These are phyloP conservation scores for Circinella umbellata DNA, from an alignment of 371 early-diverging fungal genomes.

Conservation along the genomic window DNA sequence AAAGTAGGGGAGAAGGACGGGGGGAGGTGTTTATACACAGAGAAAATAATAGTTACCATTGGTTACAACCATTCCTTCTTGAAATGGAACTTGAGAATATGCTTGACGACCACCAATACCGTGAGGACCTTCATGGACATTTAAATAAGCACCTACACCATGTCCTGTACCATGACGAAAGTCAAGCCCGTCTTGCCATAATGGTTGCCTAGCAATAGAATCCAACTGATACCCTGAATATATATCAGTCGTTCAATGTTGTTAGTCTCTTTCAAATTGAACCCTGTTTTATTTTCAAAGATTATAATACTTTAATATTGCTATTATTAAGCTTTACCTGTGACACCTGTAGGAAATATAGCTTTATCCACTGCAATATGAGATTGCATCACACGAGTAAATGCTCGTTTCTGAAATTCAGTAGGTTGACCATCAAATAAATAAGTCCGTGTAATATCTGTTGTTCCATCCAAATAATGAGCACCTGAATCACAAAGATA, in stretches of 20 bases:
- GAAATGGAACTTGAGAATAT: constrained; percentile 75
- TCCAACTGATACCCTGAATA: constrained; percentile 81
- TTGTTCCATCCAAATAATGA: constrained; percentile 98
- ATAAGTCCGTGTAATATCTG: constrained; percentile 98
- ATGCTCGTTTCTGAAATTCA: constrained; percentile 87
- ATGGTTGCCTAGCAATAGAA: constrained; percentile 82
- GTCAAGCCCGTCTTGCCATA: constrained; percentile 96
- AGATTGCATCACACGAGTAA: constrained; percentile 98
- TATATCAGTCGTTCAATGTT: constrained; percentile 33
- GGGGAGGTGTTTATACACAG: too few relatives aligned
- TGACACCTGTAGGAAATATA: constrained; percentile 89
- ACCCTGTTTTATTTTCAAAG: too few relatives aligned
- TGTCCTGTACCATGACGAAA: constrained; percentile 99
- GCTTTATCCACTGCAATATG: constrained; percentile 92
- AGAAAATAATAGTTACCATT: constrained; percentile 53
- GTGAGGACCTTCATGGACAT: constrained; percentile 99
- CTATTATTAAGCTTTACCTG: constrained; percentile 19
- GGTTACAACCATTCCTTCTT: constrained; percentile 90
- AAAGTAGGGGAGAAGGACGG: not conserved
- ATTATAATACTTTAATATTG: too few relatives aligned
- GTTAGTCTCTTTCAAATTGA: too few relatives aligned
- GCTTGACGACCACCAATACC: constrained; percentile 84
- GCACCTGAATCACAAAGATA: constrained; percentile 98
- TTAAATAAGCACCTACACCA: constrained; percentile 98
- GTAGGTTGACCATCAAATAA: constrained; percentile 89